Conservation (phyloP, 1,284 basidiomycete species). For the Tilletia horrida region DNA sequence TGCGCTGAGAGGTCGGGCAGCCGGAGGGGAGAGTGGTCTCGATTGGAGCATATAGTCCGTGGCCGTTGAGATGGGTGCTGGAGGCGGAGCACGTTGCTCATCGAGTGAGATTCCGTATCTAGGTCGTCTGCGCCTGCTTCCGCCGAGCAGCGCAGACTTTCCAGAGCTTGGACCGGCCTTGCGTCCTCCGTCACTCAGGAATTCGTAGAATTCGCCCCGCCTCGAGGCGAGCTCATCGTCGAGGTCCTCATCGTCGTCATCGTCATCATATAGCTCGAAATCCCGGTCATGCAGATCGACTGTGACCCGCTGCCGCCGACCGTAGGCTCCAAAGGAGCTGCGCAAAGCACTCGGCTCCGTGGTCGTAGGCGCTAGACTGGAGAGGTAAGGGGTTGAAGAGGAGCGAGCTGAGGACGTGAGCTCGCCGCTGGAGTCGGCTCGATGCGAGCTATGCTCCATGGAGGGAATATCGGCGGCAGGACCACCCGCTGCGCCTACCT, state of each 20-base stretch:
- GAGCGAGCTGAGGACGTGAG: too few species aligned
- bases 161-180: not conserved
- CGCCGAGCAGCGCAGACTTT: not conserved
- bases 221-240: not conserved
- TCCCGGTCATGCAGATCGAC: too few species aligned
- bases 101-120: slow-evolving; percentile 4
- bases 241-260: slow-evolving; percentile 2
- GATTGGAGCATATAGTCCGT: not conserved
- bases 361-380: too few species aligned
- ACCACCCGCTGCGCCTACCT: not conserved
- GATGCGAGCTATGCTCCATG: not conserved
- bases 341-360: too few species aligned
- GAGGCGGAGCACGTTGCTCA: slow-evolving; percentile 10
- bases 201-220: not conserved
- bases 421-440: not conserved
- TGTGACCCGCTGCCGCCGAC: too few species aligned
- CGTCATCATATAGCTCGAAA: not conserved
- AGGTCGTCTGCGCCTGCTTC: not conserved
- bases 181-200: not conserved
- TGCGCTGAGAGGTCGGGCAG: not conserved
- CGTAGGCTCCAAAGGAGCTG: too few species aligned
- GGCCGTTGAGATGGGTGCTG: not conserved
- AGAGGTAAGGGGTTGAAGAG: too few species aligned
- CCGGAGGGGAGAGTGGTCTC: not conserved
- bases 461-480: not conserved